These are phyloP conservation scores for Cunninghamia lanceolata DNA, from an alignment of 75 land plant species.

Conservation along the genomic window DNA sequence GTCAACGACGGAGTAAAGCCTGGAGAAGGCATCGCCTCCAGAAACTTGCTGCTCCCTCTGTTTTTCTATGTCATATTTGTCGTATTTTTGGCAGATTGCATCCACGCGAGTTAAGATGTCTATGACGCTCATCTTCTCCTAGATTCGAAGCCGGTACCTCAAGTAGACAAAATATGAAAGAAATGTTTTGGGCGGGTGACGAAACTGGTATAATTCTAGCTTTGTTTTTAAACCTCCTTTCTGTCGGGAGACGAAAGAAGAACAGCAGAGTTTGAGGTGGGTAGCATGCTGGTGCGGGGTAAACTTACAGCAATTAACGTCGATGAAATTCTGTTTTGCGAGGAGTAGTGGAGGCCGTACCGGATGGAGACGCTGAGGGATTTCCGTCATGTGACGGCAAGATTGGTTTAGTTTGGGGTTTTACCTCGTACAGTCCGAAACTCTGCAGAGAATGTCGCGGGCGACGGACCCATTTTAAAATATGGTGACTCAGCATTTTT, in stretches of 20 bases:
- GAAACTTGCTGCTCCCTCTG: conserved; percentile 46
- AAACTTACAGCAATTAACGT: background rate
- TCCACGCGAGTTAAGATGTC: conserved; percentile 82
- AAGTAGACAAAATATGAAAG: background rate
- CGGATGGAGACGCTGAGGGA: background rate
- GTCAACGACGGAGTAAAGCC: conserved; percentile 66
- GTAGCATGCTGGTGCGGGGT: too few relatives aligned
- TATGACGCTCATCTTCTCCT: conserved; percentile 68
- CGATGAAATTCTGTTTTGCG: background rate
- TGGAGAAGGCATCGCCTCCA: conserved; percentile 71
- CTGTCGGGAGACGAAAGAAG: background rate
- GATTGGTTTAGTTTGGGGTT: background rate
- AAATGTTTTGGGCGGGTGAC: too few relatives aligned
- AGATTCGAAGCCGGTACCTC: background rate
- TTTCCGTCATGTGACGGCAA: background rate
- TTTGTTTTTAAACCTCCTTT: too few relatives aligned
- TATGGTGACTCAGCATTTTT: background rate
- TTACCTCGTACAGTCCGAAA: background rate
- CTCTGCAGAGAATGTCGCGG: background rate
- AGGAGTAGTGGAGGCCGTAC: background rate
- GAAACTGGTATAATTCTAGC: too few relatives aligned
- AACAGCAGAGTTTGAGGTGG: too few relatives aligned
- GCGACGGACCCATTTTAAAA: background rate
- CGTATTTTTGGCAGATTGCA: conserved; percentile 84
- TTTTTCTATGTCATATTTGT: conserved; percentile 79